Conservation (phyloP, 78 protist genomes). For the Emiliania huxleyi region DNA sequence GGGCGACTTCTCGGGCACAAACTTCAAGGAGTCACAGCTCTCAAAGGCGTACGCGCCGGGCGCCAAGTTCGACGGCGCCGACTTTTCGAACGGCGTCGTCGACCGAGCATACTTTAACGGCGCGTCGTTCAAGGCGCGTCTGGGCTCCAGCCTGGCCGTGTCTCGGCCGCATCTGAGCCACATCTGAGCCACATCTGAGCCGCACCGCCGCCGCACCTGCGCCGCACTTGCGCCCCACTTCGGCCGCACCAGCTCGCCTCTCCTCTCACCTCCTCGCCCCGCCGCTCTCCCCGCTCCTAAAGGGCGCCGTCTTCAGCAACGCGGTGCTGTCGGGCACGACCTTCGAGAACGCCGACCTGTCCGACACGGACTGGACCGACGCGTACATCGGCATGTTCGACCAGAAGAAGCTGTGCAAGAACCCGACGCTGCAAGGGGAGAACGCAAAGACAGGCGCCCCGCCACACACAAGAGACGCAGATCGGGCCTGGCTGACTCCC, state of each 20-base stretch:
- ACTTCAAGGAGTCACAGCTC: constrained; percentile 38
- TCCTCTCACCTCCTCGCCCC: no score
- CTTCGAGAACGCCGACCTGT: not conserved
- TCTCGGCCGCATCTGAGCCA: no score
- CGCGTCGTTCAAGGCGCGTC: not conserved
- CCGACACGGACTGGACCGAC: not conserved
- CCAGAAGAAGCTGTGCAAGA: constrained; percentile 29
- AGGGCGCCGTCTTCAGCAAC: constrained; percentile 26
- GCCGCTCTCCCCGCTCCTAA: no score
- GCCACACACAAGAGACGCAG: no score
- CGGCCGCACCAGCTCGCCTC: no score
- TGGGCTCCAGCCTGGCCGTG: no score
- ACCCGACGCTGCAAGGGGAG: constrained; percentile 38
- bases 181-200: no score
- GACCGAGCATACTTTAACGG: constrained; percentile 36
- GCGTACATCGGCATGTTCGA: constrained; percentile 37
- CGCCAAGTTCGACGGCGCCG: constrained; percentile 46
- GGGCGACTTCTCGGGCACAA: not conserved
- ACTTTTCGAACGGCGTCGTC: constrained; percentile 38
- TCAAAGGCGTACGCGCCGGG: constrained; percentile 37
- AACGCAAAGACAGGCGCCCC: constrained; percentile 29
- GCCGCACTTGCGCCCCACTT: no score
- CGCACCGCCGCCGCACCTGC: not conserved
- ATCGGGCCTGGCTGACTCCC: no score
- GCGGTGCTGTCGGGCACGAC: constrained; percentile 27